Evolutionary conservation across 2,329 filamentous ascomycete genomes (phyloP), one percentile per base, ranked within the genome.

Genomic region (Peltaster fructicola): DNA sequence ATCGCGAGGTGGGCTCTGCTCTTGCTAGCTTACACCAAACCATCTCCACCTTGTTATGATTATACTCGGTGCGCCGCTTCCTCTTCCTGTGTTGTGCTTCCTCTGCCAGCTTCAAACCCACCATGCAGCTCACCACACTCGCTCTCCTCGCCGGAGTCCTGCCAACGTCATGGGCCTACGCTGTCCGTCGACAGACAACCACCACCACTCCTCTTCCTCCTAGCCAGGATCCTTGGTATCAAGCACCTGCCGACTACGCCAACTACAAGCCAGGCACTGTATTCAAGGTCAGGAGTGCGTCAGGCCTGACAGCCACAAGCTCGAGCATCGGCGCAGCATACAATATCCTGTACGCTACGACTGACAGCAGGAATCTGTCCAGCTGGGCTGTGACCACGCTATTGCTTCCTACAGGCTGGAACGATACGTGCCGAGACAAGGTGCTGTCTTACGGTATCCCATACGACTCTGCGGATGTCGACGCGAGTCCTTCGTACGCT

Each of bases 401-500:
- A 5, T 36, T 43, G 22, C 27, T 41, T 9, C 43, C 40, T 1
- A 15, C 12, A 8, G 15, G 18, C 10, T n/a, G n/a, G n/a, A 22
- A 24, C 5, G 23, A 30, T 4, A 13, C 27, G 3, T 23, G 20
- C 14, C n/a, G 31, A 11, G 30, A 33, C 8, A 33, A 35, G 22
- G 22, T 45, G 8, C 25, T 44, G 4, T 43, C 39, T 1, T 44
- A 44, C 29, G 36, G 42, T 25, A 41, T 43, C 11, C 38, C 41
- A 9, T 45, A 46, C 24, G 43, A 59, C 24, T 49, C 52, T 6
- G 48, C 51, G 7, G 41, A 47, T 14, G 36, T 54, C 2, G 46
- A 61, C 12, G 46, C 40, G 4, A 45, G 45, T 33, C 59, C 45
- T 17, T 56, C 45, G 16, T 58, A 51, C 26, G 30, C 38, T 1